A percentile compares a stretch with the other conserved stretches of the same genome.
Conservation (phyloP, 805 yeast species). For the Nakazawaea peltata region DNA sequence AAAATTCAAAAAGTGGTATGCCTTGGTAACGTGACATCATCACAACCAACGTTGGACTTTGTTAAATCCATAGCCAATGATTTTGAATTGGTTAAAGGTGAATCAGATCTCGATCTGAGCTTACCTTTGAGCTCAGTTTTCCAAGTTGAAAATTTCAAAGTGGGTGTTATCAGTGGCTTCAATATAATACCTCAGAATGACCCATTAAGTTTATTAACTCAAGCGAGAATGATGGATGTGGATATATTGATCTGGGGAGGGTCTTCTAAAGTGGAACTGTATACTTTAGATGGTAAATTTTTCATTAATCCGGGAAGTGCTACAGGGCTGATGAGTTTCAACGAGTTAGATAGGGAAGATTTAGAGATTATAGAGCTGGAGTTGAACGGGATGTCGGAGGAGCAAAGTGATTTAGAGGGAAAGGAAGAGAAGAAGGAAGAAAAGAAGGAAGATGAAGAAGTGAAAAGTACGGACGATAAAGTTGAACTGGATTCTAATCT, state of each 20-base stretch:
- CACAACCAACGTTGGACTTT: slow-evolving; percentile 54
- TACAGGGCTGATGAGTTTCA: slow-evolving; percentile 79
- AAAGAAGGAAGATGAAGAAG: slow-evolving; percentile 6
- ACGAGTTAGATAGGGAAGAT: slow-evolving; percentile 50
- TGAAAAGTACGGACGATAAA: slow-evolving; percentile 3
- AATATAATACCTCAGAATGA: slow-evolving; percentile 80
- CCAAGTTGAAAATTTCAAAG: slow-evolving; percentile 59
- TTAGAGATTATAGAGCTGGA: slow-evolving; percentile 28
- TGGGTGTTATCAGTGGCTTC: slow-evolving; percentile 83
- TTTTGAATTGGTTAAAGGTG: slow-evolving; percentile 75
- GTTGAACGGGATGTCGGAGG: slow-evolving; percentile 17
- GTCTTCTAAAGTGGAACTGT: slow-evolving; percentile 87
- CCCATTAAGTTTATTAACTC: slow-evolving; percentile 71
- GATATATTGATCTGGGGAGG: slow-evolving; percentile 92
- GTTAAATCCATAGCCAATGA: slow-evolving; percentile 64
- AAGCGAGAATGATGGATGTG: slow-evolving; percentile 87
- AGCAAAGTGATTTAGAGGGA: slow-evolving; percentile 9
- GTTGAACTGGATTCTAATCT: slow-evolving; percentile 12
- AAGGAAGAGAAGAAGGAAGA: slow-evolving; percentile 7
- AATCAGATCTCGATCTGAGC: slow-evolving; percentile 49
- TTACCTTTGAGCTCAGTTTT: slow-evolving; percentile 62
- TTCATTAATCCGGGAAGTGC: slow-evolving; percentile 97
- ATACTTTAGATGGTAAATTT: slow-evolving; percentile 84
- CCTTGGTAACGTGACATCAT: slow-evolving; percentile 74
- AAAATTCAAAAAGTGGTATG: slow-evolving; percentile 81